Evolutionary conservation across 2,329 filamentous ascomycete species (phyloP).

Genomic region (Colletotrichum tofieldiae): DNA sequence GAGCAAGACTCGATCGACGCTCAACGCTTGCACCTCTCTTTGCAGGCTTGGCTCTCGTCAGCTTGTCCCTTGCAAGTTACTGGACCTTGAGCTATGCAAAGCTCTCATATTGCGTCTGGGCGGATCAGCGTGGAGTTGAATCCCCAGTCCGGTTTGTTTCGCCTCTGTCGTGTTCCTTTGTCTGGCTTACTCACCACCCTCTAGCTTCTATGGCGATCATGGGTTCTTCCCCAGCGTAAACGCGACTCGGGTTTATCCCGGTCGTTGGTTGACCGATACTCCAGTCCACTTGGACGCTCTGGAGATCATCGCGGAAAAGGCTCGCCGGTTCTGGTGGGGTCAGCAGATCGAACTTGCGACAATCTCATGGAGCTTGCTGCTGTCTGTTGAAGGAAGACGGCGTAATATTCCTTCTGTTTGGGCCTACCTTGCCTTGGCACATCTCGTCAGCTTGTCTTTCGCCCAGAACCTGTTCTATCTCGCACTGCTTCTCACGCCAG

Average conservation of each 20-base stretch:
- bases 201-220: slow-evolving; percentile 49
- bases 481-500: slow-evolving; percentile 69
- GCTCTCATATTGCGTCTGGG: slow-evolving; percentile 67
- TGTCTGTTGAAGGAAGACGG: slow-evolving; percentile 72
- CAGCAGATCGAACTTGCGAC: slow-evolving; percentile 72
- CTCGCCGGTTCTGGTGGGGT: slow-evolving; percentile 74
- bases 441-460: slow-evolving; percentile 73
- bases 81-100: slow-evolving; percentile 60
- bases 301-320: slow-evolving; percentile 68
- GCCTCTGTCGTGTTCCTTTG: slow-evolving; percentile 15
- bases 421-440: slow-evolving; percentile 72
- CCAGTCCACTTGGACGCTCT: slow-evolving; percentile 67
- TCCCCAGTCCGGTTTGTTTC: slow-evolving; percentile 55
- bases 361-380: slow-evolving; percentile 69
- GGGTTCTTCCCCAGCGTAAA: slow-evolving; percentile 54
- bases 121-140: slow-evolving; percentile 56
- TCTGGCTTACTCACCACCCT: slow-evolving; percentile 11
- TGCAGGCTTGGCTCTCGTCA: slow-evolving; percentile 60
- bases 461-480: slow-evolving; percentile 76
- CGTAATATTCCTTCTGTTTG: slow-evolving; percentile 69
- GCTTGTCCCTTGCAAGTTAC: slow-evolving; percentile 60
- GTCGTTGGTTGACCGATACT: slow-evolving; percentile 69
- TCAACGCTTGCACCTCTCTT: slow-evolving; percentile 55
- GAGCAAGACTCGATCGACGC: slow-evolving; percentile 50
- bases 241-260: slow-evolving; percentile 54